Base-by-base conservation (phyloP, 257 asterid species). In the Petrea volubilis region DNA sequence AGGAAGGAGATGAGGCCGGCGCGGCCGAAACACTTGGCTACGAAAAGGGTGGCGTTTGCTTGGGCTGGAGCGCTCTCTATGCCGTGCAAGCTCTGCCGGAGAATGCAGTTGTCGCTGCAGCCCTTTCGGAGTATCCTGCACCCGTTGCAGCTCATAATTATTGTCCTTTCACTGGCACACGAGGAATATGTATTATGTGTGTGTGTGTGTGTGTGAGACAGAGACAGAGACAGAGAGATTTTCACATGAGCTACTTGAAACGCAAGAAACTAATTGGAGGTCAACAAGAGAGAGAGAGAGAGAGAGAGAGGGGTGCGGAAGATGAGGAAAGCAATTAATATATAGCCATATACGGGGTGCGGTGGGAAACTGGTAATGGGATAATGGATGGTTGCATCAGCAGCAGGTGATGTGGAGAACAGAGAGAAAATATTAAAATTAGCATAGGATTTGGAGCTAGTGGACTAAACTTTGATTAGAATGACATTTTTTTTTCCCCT, bases 1-100 rank as follows among this genome's bases (percentile, higher is more conserved):
- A 89, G 91, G 67, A 89, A 86, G 17, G 96, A 89, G 82, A 87
- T 81, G 71, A 89, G 93, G 7, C 91, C 96, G 31, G 96, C 88
- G 18, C 93, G 93, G 78, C 93, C 93, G 23, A 87, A 89, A 46
- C 87, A 89, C 72, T 87, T 89, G 49, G 91, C 91, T 0, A 87
- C 90, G 50, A 89, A 89, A 9, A 87, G 80, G 18, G 96, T 85
- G 73, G 91, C 96, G 67, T 87, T 83, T 10, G 88, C 84, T 74
- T 89, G 96, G 25, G 93, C 80, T 70, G 81, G 93, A 46, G 93
- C 75, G 73, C 38, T 78, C 7, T 83, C 83, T 7, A 89, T 81
- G 3, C 76, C 82, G 15, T 76, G 85, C 74, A 89, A 71, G 71
- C 93, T 85, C 34, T 85, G 91, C 68, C 91, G 40, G 8, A 89